These are phyloP conservation scores for Ascochyta clinopodiicola DNA, from an alignment of 2,329 filamentous ascomycete genomes.

Conservation along the genomic window DNA sequence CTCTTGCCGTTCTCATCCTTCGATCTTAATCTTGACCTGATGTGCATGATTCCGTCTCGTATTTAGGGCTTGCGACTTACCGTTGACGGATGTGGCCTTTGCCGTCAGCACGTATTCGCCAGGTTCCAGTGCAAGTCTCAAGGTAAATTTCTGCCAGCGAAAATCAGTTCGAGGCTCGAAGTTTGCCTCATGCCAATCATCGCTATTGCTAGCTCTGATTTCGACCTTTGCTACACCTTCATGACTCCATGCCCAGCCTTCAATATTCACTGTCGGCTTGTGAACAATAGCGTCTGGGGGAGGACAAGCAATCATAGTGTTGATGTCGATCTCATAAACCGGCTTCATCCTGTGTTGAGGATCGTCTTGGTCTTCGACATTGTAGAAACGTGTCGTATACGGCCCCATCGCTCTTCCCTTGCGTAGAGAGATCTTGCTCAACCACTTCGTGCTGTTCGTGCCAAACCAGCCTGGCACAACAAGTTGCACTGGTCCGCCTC, in stretches of 20 bases:
- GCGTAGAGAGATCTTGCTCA: slow-evolving; percentile 31
- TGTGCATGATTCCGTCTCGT: slow-evolving; percentile 3
- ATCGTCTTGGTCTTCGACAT: slow-evolving; percentile 25
- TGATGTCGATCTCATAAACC: slow-evolving; percentile 36
- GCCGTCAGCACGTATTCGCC: not conserved
- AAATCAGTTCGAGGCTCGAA: slow-evolving; percentile 1
- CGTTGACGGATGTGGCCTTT: not conserved
- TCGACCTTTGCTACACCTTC: slow-evolving; percentile 27
- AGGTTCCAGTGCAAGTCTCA: not conserved
- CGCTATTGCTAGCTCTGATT: slow-evolving; percentile 25
- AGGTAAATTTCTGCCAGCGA: slow-evolving; percentile 6
- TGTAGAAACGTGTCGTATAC: slow-evolving; percentile 40
- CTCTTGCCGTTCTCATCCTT: not conserved
- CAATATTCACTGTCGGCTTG: slow-evolving; percentile 7
- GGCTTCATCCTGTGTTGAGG: slow-evolving; percentile 18
- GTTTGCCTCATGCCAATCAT: slow-evolving; percentile 9
- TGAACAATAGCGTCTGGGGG: slow-evolving; percentile 13
- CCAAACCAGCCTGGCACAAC: slow-evolving; percentile 44
- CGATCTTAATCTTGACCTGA: not conserved
- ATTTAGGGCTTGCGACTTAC: slow-evolving; percentile 1
- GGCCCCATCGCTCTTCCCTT: slow-evolving; percentile 26
- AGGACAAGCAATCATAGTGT: slow-evolving; percentile 37
- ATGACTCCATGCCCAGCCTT: slow-evolving; percentile 39
- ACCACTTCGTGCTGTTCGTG: slow-evolving; percentile 44
- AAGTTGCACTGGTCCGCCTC: slow-evolving; percentile 40